Conservation (phyloP, 805 yeast genomes). For the Monosporozyma aquatica region DNA sequence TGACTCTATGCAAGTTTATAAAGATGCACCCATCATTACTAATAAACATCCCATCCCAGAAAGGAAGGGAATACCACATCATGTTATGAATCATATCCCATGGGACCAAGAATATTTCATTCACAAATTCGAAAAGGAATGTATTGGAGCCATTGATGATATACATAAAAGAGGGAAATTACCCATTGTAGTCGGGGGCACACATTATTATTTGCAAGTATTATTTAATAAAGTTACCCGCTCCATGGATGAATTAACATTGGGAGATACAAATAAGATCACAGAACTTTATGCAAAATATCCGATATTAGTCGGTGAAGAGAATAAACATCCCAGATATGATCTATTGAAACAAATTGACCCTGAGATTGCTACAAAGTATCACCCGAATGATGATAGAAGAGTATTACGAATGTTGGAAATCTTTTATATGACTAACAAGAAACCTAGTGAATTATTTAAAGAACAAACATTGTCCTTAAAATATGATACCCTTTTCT, state of each 20-base stretch:
- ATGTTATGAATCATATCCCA: constrained; percentile 72
- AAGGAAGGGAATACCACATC: constrained; percentile 68
- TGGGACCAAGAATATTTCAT: constrained; percentile 80
- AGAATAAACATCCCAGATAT: constrained; percentile 24
- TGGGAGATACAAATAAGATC: constrained; percentile 2
- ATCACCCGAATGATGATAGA: constrained; percentile 85
- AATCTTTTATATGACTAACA: constrained; percentile 59
- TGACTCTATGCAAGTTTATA: constrained; percentile 94
- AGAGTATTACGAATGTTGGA: constrained; percentile 75
- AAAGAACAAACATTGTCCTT: constrained; percentile 50
- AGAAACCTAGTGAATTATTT: constrained; percentile 63
- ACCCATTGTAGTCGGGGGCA: constrained; percentile 91
- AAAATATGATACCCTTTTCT: constrained; percentile 52
- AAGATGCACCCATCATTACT: constrained; percentile 63
- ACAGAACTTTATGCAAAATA: constrained; percentile 2
- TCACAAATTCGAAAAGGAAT: constrained; percentile 70
- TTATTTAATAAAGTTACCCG: constrained; percentile 46
- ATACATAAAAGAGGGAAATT: constrained; percentile 59
- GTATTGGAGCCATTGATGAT: constrained; percentile 48
- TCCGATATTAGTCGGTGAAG: neutral
- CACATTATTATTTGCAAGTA: constrained; percentile 85
- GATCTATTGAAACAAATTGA: constrained; percentile 45
- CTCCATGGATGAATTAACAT: constrained; percentile 6
- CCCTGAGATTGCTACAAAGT: constrained; percentile 65
- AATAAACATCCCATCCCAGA: constrained; percentile 85